phyloP scores from a whole-genome alignment of 2,329 filamentous ascomycete genomes.

The Monosporascus sp. region DNA sequence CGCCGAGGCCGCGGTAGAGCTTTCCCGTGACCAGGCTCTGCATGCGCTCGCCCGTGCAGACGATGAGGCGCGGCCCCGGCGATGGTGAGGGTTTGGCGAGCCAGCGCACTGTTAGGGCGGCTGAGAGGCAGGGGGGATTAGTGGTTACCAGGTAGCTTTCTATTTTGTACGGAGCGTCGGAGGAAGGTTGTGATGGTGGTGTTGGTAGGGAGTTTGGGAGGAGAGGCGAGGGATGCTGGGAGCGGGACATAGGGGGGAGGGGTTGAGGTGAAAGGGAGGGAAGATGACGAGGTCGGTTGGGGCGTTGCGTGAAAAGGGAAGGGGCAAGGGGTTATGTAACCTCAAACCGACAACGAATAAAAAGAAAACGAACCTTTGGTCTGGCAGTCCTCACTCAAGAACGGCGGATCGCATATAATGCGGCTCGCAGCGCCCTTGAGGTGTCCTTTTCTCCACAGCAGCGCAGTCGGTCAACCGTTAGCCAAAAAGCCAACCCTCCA shows the following conservation, averaged over 20 bases:
- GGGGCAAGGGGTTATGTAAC: too few species aligned
- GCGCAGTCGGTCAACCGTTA: neutral
- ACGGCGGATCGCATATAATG: slow-evolving; percentile 73
- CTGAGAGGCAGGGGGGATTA: slow-evolving; percentile 32
- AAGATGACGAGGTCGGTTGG: neutral
- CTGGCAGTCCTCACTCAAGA: slow-evolving; percentile 75
- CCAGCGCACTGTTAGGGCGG: slow-evolving; percentile 71
- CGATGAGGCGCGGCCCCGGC: slow-evolving; percentile 42
- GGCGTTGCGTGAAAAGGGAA: too few species aligned
- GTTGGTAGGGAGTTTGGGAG: neutral
- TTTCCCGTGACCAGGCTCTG: slow-evolving; percentile 50
- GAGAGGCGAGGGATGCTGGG: neutral
- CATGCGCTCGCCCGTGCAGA: slow-evolving; percentile 78
- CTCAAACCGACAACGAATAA: neutral
- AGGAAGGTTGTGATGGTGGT: neutral
- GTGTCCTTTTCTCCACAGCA: slow-evolving; percentile 28
- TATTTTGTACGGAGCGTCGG: neutral
- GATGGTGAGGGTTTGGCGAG: slow-evolving; percentile 45
- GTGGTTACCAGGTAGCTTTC: slow-evolving; percentile 4
- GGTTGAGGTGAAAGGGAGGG: neutral
- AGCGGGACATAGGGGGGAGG: neutral
- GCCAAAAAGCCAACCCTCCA: neutral
- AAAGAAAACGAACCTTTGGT: slow-evolving; percentile 56
- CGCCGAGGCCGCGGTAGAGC: slow-evolving; percentile 60
- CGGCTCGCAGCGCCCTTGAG: slow-evolving; percentile 62